Evolutionary conservation across 1,284 basidiomycete species (phyloP).

Genomic region (Melampsora larici-populina): DNA sequence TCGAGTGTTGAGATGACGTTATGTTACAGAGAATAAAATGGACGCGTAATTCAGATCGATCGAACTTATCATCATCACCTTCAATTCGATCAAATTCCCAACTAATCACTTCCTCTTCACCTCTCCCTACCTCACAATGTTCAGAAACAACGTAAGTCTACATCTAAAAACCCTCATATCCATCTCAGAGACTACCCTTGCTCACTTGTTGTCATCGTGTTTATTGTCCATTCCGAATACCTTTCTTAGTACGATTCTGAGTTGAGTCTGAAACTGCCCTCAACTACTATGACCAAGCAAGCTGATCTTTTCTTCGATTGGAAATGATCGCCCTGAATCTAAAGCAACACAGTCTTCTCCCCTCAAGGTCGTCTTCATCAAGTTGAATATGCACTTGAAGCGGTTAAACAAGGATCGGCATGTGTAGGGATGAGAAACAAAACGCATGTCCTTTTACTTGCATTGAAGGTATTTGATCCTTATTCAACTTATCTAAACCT

Average conservation of each 20-base stretch:
- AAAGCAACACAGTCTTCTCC: slow-evolving; percentile 82
- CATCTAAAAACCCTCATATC: not conserved
- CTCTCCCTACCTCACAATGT: not conserved
- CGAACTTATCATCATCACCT: too few relatives aligned
- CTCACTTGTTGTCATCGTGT: too few relatives aligned
- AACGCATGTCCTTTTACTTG: slow-evolving; percentile 89
- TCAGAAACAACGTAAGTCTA: slow-evolving; percentile 11
- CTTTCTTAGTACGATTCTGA: slow-evolving; percentile 19
- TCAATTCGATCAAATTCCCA: not conserved
- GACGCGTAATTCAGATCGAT: not conserved
- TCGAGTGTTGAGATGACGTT: not conserved
- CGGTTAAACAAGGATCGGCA: slow-evolving; percentile 98
- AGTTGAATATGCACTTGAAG: slow-evolving; percentile 98
- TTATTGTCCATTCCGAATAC: not conserved
- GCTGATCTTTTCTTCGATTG: not conserved
- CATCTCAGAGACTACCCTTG: not conserved
- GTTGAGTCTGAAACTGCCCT: not conserved
- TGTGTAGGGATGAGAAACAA: slow-evolving; percentile 92
- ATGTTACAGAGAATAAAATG: not conserved
- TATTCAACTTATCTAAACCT: slow-evolving; percentile 4
- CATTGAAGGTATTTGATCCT: slow-evolving; percentile 68
- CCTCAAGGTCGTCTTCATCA: slow-evolving; percentile 83
- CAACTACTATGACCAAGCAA: not conserved
- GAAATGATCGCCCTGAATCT: not conserved
- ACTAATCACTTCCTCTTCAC: not conserved